These are phyloP conservation scores for Lipomyces mesembrius DNA, from an alignment of 805 yeast species.

Conservation along the genomic window DNA sequence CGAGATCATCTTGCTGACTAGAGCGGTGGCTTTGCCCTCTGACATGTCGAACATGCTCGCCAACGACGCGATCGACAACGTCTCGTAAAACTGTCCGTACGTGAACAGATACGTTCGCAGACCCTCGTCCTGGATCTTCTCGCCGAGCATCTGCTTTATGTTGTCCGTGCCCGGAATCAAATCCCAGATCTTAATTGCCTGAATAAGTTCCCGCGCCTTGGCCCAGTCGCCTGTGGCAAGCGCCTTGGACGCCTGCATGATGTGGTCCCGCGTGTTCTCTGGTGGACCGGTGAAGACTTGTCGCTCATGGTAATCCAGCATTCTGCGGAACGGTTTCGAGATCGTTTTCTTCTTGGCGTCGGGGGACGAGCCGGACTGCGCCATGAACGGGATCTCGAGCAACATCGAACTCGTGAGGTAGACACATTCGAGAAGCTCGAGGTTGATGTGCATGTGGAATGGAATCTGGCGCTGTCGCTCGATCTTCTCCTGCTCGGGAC, in stretches of 20 bases:
- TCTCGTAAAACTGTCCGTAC: conserved; percentile 74
- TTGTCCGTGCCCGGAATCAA: conserved; percentile 70
- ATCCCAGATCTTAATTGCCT: conserved; percentile 83
- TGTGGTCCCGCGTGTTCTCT: conserved; percentile 90
- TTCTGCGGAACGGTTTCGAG: conserved; percentile 85
- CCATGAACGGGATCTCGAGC: conserved; percentile 89
- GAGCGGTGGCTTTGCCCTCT: conserved; percentile 59
- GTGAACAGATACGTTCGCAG: conserved; percentile 90
- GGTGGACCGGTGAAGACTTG: conserved; percentile 98
- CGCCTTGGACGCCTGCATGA: conserved; percentile 88
- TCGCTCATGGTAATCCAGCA: conserved; percentile 89
- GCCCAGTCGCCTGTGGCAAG: conserved; percentile 91
- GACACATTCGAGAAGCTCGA: conserved; percentile 92
- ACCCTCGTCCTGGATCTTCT: conserved; percentile 85
- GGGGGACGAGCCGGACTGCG: conserved; percentile 61
- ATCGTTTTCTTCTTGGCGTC: conserved; percentile 64
- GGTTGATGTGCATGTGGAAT: conserved; percentile 96
- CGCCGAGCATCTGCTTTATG: conserved; percentile 71
- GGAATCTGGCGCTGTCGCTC: conserved; percentile 88
- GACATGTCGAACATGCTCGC: conserved; percentile 68
- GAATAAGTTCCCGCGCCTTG: conserved; percentile 69
- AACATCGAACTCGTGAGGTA: conserved; percentile 87
- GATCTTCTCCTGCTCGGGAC: conserved; percentile 49
- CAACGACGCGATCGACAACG: conserved; percentile 70
- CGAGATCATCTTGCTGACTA: conserved; percentile 75